These are phyloP conservation scores for Gaillardinia entomophila DNA, from an alignment of 805 yeast species.

Conservation along the genomic window DNA sequence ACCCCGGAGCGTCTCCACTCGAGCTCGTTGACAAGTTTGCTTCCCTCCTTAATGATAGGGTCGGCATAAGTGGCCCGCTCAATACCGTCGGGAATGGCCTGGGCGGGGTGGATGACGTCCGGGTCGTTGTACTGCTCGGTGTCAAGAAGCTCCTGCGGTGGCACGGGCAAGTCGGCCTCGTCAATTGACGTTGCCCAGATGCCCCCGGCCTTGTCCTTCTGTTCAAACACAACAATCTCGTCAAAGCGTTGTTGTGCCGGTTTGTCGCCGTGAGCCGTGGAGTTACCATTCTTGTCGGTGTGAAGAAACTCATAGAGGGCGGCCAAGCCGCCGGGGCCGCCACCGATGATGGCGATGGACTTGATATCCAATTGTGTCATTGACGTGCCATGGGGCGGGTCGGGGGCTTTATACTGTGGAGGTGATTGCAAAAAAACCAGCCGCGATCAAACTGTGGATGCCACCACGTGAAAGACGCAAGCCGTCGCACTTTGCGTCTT, in stretches of 20 bases:
- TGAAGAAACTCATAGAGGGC: conserved; percentile 25
- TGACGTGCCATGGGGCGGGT: neutral
- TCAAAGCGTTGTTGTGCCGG: conserved; percentile 19
- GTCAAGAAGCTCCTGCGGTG: conserved; percentile 26
- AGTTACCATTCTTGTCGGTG: conserved; percentile 20
- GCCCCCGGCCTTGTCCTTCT: conserved; percentile 39
- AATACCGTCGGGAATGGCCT: conserved; percentile 9
- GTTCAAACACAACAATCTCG: conserved; percentile 40
- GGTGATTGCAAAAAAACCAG: neutral
- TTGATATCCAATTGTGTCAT: conserved; percentile 1
- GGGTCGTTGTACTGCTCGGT: conserved; percentile 29
- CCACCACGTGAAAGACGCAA: neutral
- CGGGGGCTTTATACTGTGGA: neutral
- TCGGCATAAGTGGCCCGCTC: conserved; percentile 9
- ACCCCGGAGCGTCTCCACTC: conserved; percentile 37
- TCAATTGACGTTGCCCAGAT: conserved; percentile 31
- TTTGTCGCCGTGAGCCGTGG: conserved; percentile 12
- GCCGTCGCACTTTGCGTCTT: conserved; percentile 1
- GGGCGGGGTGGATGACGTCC: conserved; percentile 16
- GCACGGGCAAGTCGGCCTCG: conserved; percentile 15
- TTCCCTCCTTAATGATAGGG: conserved; percentile 9
- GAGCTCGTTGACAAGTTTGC: conserved; percentile 10
- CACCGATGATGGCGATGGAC: conserved; percentile 21
- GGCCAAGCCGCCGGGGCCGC: conserved; percentile 21
- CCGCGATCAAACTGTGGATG: neutral